Evolutionary conservation across 2,329 filamentous ascomycete species (phyloP).

Genomic region (Alternaria arbusti): DNA sequence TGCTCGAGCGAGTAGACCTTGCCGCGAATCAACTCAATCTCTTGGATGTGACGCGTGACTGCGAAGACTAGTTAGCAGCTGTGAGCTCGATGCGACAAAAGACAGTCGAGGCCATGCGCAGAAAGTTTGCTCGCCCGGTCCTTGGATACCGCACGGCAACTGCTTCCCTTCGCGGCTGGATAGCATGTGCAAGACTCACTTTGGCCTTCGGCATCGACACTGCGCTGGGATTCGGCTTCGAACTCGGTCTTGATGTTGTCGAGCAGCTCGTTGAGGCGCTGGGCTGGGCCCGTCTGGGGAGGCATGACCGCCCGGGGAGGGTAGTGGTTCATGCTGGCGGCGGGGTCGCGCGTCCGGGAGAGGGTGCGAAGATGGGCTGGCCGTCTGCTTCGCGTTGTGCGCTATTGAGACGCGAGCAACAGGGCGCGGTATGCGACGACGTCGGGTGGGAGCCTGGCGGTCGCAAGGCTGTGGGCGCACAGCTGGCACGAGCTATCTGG

Average conservation of each 20-base stretch:
- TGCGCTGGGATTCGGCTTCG: conserved; percentile 79
- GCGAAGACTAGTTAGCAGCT: conserved; percentile 2
- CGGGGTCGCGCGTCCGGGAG: neutral
- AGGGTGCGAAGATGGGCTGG: neutral
- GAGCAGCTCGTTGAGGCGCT: conserved; percentile 87
- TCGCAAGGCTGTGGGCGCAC: conserved; percentile 31
- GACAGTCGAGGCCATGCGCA: neutral
- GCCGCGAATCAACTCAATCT: conserved; percentile 91
- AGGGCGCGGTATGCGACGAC: conserved; percentile 22
- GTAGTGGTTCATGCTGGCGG: conserved; percentile 69
- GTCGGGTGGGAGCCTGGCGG: conserved; percentile 15
- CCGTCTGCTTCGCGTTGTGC: conserved; percentile 4
- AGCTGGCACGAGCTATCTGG: conserved; percentile 14
- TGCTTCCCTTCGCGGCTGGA: neutral
- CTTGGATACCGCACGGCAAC: neutral
- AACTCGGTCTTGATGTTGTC: conserved; percentile 92
- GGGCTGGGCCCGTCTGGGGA: conserved; percentile 63
- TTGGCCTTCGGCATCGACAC: conserved; percentile 89
- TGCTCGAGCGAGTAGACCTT: conserved; percentile 95
- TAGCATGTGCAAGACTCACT: conserved; percentile 67
- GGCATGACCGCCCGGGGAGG: conserved; percentile 79
- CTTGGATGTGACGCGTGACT: conserved; percentile 83
- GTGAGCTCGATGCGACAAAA: neutral
- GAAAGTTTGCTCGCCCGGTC: neutral
- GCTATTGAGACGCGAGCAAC: conserved; percentile 12